Conservation (phyloP, 108 stramenopile genomes). For the Skeletonema potamos region DNA sequence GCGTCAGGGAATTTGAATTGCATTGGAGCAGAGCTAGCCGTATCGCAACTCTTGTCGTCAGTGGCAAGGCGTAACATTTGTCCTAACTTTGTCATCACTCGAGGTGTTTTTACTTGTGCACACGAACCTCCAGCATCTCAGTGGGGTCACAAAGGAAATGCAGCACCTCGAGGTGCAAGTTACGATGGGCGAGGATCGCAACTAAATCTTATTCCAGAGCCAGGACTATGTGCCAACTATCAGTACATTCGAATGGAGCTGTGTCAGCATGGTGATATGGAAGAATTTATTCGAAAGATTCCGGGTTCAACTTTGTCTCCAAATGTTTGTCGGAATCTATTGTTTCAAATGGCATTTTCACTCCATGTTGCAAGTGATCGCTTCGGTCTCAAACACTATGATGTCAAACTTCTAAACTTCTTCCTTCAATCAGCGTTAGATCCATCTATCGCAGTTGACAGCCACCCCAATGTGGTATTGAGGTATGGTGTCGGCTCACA, state of each 20-base stretch:
- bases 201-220: neutral
- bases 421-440: slow-evolving; percentile 65
- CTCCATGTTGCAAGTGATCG: slow-evolving; percentile 83
- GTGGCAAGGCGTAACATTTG: slow-evolving; percentile 83
- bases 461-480: slow-evolving; percentile 56
- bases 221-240: slow-evolving; percentile 44
- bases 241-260: slow-evolving; percentile 99
- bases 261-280: slow-evolving; percentile 91
- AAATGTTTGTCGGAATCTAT: slow-evolving; percentile 52
- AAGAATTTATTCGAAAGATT: slow-evolving; percentile 80
- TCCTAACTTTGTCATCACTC: slow-evolving; percentile 90
- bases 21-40: slow-evolving; percentile 87
- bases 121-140: slow-evolving; percentile 59
- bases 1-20: slow-evolving; percentile 63
- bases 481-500: slow-evolving; percentile 84
- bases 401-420: slow-evolving; percentile 98
- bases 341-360: slow-evolving; percentile 96
- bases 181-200: slow-evolving; percentile 24
- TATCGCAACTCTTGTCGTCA: slow-evolving; percentile 82
- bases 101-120: slow-evolving; percentile 73
- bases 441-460: slow-evolving; percentile 18
- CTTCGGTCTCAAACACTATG: slow-evolving; percentile 94
- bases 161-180: slow-evolving; percentile 56
- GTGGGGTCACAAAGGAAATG: slow-evolving; percentile 71
- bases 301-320: slow-evolving; percentile 50